Evolutionary conservation across 2,329 filamentous ascomycete species (phyloP).

Genomic region (Fusarium chaquense): DNA sequence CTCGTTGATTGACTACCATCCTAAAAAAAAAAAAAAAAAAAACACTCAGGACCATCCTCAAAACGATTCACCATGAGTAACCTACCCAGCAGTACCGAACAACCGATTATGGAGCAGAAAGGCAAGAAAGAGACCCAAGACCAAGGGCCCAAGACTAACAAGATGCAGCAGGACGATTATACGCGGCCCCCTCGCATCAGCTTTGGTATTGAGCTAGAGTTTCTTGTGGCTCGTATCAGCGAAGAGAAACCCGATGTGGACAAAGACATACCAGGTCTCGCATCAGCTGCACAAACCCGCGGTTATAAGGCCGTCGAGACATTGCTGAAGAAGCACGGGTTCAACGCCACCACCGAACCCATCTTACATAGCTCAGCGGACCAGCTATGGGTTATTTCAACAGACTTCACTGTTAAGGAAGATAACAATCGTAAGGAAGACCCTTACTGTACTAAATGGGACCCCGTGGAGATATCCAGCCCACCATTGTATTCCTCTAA

Average conservation of each 20-base stretch:
- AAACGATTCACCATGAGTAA: not conserved
- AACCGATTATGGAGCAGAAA: slow-evolving; percentile 1
- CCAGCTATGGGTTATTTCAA: slow-evolving; percentile 21
- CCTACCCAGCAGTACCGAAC: not conserved
- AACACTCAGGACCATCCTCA: not conserved
- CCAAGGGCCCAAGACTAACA: not conserved
- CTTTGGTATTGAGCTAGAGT: slow-evolving; percentile 43
- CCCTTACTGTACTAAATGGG: slow-evolving; percentile 34
- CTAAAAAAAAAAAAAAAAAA: not conserved
- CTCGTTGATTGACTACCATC: not conserved
- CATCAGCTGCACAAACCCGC: not conserved
- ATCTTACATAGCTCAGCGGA: not conserved
- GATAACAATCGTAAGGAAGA: not conserved
- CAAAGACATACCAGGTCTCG: slow-evolving; percentile 14
- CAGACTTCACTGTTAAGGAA: slow-evolving; percentile 17
- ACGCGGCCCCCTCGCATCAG: slow-evolving; percentile 34
- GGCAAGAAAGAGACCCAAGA: not conserved
- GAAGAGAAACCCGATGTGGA: not conserved
- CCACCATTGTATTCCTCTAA: slow-evolving; percentile 51
- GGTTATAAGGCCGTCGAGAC: not conserved
- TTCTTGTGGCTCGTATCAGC: slow-evolving; percentile 14
- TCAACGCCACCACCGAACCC: not conserved
- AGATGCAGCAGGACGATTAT: slow-evolving; percentile 11
- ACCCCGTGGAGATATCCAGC: slow-evolving; percentile 50
- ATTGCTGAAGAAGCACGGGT: slow-evolving; percentile 8